Conservation (phyloP, 495 filamentous ascomycete species). For the Penicillium simplicissimum region DNA sequence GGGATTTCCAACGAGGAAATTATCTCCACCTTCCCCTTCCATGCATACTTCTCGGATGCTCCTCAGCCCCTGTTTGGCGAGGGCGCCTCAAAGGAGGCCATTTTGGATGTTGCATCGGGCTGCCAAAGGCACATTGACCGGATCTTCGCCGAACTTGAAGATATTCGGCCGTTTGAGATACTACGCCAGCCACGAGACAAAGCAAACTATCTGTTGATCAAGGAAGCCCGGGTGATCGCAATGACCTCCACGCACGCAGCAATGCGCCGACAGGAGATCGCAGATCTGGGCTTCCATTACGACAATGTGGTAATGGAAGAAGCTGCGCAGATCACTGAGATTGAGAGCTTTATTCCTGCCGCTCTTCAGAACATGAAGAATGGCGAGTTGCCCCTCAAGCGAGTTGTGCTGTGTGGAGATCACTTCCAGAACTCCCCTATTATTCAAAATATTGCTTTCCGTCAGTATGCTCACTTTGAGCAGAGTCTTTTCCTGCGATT, state of each 20-base stretch:
- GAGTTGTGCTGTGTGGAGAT: constrained; percentile 91
- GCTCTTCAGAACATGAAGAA: constrained; percentile 78
- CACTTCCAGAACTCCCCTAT: constrained; percentile 97
- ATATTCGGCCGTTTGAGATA: constrained; percentile 94
- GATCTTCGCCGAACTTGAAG: constrained; percentile 90
- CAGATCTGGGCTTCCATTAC: constrained; percentile 88
- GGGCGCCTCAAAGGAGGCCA: constrained; percentile 60
- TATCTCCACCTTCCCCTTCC: constrained; percentile 82
- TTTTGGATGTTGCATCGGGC: constrained; percentile 76
- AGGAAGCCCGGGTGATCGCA: constrained; percentile 92
- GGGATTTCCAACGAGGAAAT: constrained; percentile 60
- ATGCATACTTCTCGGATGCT: constrained; percentile 82
- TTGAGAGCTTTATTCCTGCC: constrained; percentile 93
- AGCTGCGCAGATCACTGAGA: constrained; percentile 95
- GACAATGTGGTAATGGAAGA: constrained; percentile 99
- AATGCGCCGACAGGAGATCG: constrained; percentile 94
- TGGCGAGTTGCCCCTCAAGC: constrained; percentile 73
- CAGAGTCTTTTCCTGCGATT: constrained; percentile 93
- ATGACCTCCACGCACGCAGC: constrained; percentile 99
- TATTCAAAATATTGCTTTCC: constrained; percentile 93
- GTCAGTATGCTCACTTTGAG: constrained; percentile 92
- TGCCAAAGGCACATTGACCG: constrained; percentile 90
- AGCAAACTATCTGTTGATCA: constrained; percentile 91
- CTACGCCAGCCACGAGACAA: constrained; percentile 83
- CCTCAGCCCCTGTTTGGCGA: constrained; percentile 81